phyloP scores from a whole-genome alignment of 805 yeast species.

The Pichia pseudocactophila region DNA sequence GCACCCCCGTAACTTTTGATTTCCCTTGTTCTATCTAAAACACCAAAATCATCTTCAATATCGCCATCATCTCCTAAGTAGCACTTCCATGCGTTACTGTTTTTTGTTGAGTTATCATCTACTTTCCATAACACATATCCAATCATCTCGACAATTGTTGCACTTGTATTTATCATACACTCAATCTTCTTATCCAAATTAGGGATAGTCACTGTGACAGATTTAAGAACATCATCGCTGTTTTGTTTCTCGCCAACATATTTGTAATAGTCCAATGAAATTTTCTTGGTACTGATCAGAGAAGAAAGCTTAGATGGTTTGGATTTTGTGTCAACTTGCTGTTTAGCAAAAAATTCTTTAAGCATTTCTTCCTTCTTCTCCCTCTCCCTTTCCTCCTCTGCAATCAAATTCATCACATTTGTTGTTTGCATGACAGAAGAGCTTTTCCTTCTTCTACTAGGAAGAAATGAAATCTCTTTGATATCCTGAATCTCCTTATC shows the following conservation, averaged over 20 bases:
- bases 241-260: slow-evolving; percentile 18
- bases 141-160: slow-evolving; percentile 43
- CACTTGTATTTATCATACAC: slow-evolving; percentile 27
- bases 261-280: slow-evolving; percentile 35
- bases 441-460: not conserved
- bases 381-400: too few species aligned
- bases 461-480: not conserved
- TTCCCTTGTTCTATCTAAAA: slow-evolving; percentile 59
- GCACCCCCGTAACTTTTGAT: slow-evolving; percentile 61
- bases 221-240: slow-evolving; percentile 6
- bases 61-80: slow-evolving; percentile 89
- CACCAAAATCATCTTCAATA: slow-evolving; percentile 86
- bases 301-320: slow-evolving; percentile 28
- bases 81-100: slow-evolving; percentile 67
- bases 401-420: not conserved
- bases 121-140: slow-evolving; percentile 37
- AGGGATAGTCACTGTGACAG: slow-evolving; percentile 17
- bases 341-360: not conserved
- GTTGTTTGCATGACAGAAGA: not conserved
- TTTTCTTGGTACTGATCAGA: slow-evolving; percentile 34
- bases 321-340: not conserved
- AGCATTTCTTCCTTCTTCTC: too few species aligned
- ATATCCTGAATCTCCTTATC: not conserved
- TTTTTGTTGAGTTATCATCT: slow-evolving; percentile 19
- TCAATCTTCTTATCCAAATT: slow-evolving; percentile 8